Base-by-base conservation (phyloP, 306 rosid species). In the Dryas alaskensis region DNA sequence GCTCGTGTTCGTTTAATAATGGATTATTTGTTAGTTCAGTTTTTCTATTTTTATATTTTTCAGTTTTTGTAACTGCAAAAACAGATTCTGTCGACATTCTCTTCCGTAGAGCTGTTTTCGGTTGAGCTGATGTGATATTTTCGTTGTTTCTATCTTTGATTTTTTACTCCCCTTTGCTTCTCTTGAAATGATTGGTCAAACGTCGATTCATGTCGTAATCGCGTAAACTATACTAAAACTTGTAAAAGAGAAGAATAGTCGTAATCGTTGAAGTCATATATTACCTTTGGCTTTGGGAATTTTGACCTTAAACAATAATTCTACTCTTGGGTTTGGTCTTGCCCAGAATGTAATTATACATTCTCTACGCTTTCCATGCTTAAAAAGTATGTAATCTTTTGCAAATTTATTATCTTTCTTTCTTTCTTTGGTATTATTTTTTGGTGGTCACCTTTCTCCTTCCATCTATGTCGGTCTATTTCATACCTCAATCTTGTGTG, bases 61-160 rank as follows among this genome's bases (percentile, higher is more conserved):
- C 37, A 31, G 72, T 79, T 79, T 73, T 78, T 62, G 70, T 78
- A 79, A 73, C 84, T 73, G 62, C 53, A 48, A 54, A 84, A 75
- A 60, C 70, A 11, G 79, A 81, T 58, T 55, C 39, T 67, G 75
- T 79, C 27, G 78, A 78, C 72, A 55, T n/a, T 72, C 84, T 77
- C 75, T 70, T 69, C 81, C 76, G 50, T 43, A 14, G 63, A 43
- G 73, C 77, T 87, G 77, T 79, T 80, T 73, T 46, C 74, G 78
- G 82, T 83, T 75, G 79, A 83, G 81, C 78, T 88, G 96, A 91
- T 85, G 90, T 87, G 90, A 88, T 86, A 83, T 81, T 37, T 71
- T 82, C 70, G 68, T 81, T 84, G 87, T 81, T 83, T 78, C 58
- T 72, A 65, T 81, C 72, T 73, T 80, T 90, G 84, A 84, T 77